Evolutionary conservation across 495 filamentous ascomycete species (phyloP).

Genomic region (Durotheca rogersii): DNA sequence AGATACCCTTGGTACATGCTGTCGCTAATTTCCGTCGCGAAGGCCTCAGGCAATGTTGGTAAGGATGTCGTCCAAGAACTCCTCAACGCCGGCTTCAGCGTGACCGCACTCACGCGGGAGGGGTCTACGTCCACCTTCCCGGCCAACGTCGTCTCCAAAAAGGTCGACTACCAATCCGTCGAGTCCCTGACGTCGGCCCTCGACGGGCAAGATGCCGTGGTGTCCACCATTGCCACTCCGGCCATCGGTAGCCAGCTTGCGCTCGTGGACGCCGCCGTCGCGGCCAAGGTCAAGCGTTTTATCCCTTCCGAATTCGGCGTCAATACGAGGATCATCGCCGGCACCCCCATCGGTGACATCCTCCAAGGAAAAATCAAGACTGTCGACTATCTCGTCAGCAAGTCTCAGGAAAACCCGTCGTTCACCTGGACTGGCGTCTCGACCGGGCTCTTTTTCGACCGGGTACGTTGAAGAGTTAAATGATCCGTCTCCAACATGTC

Average conservation of each 20-base stretch:
- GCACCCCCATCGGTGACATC: slow-evolving; percentile 42
- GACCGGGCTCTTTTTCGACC: slow-evolving; percentile 55
- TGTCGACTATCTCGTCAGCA: slow-evolving; percentile 51
- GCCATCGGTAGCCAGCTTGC: slow-evolving; percentile 44
- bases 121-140: slow-evolving; percentile 42
- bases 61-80: slow-evolving; percentile 56
- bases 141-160: slow-evolving; percentile 40
- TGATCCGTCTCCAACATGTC: slow-evolving; percentile 3
- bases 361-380: slow-evolving; percentile 51
- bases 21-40: slow-evolving; percentile 6
- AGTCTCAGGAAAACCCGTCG: slow-evolving; percentile 35
- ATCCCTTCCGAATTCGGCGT: slow-evolving; percentile 66
- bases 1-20: neutral
- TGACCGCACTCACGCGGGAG: slow-evolving; percentile 59
- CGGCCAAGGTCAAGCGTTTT: slow-evolving; percentile 61
- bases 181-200: slow-evolving; percentile 53
- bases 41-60: slow-evolving; percentile 64
- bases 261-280: slow-evolving; percentile 61
- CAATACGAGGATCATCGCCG: slow-evolving; percentile 42
- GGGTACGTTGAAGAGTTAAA: slow-evolving; percentile 35
- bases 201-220: slow-evolving; percentile 56
- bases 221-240: slow-evolving; percentile 49
- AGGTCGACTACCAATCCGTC: slow-evolving; percentile 58
- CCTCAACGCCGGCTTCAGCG: slow-evolving; percentile 54
- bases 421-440: slow-evolving; percentile 56